Base-by-base conservation (phyloP, 2,329 filamentous ascomycete genomes). In the Paracoccidioides brasiliensis region DNA sequence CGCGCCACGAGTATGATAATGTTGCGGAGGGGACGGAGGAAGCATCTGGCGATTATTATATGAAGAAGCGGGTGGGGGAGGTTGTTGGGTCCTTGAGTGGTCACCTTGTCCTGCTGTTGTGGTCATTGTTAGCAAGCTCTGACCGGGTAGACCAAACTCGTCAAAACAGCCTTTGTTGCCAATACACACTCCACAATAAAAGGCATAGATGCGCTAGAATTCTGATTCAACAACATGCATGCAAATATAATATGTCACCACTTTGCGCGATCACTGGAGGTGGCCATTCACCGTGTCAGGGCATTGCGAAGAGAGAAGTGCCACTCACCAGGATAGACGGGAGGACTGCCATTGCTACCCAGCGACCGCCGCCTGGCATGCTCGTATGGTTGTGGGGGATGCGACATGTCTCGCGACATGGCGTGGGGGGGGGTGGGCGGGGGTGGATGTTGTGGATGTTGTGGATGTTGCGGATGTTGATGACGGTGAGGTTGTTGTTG, bases 1-100 rank as follows among this genome's bases (percentile, higher is more conserved):
- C 57, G 69, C 67, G 37, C 64, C 64, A 59, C 72, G 72, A 48
- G 73, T 70, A 40, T 68, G 67, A 62, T 73, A 75, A 53, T 72
- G 71, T 61, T 73, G 75, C 33, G 76, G 75, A 49, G 76, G 75
- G 35, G 75, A 76, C 9, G 76, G 76, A 51, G 76, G 76, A 61
- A 73, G 75, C 75, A 78, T 78, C 59, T 73, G 72, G 55, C 72
- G 72, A 60, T 59, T 66, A 41, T 64, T 65, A 60, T 73, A 69
- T 5, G 69, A 57, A 40, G 64, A 57, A 35, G 66, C 60, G 44
- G 69, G 63, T 55, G 70, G 67, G 53, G 64, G 55, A 43, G 64
- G 58, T 69, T 66, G 62, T 63, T 64, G 50, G 62, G 67, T 70
- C 52, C 48, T 42, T 50, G 52, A 55, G 49, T 59, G 59, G 46